These are phyloP conservation scores for Fusarium goolgardi DNA, from an alignment of 2,329 filamentous ascomycete genomes.

Conservation along the genomic window DNA sequence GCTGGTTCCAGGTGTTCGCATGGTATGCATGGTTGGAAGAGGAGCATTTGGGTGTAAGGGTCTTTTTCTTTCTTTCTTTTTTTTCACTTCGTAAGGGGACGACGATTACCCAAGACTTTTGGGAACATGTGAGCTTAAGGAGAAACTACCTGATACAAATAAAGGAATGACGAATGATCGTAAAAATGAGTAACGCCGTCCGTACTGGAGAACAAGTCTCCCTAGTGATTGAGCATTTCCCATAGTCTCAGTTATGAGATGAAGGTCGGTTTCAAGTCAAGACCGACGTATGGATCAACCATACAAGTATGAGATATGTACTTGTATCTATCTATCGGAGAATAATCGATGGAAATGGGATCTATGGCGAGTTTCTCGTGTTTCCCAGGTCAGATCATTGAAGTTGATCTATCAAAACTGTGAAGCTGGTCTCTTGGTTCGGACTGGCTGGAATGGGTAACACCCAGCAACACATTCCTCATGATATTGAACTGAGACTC, in stretches of 20 bases:
- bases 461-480: constrained; percentile 56
- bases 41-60: constrained; percentile 51
- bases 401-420: constrained; percentile 25
- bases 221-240: constrained; percentile 22
- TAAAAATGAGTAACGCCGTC: constrained; percentile 33
- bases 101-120: constrained; percentile 50
- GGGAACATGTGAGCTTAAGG: constrained; percentile 51
- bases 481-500: constrained; percentile 48
- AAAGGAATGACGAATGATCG: constrained; percentile 48
- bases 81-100: constrained; percentile 51
- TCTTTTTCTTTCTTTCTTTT: constrained; percentile 50
- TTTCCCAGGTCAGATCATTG: constrained; percentile 1
- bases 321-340: not conserved
- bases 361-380: constrained; percentile 1
- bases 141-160: constrained; percentile 47
- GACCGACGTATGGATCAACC: no score
- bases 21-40: constrained; percentile 51
- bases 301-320: not conserved
- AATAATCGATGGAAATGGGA: constrained; percentile 10
- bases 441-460: constrained; percentile 52
- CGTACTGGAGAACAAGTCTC: constrained; percentile 31
- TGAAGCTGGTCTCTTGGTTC: constrained; percentile 30
- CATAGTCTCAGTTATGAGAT: constrained; percentile 11
- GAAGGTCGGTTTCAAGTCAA: not conserved
- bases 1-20: constrained; percentile 53